Percentiles rank a stretch among this genome's conserved stretches.
Evolutionary conservation across 257 asterid species (phyloP).

Genomic region (Pogostemon cablin): DNA sequence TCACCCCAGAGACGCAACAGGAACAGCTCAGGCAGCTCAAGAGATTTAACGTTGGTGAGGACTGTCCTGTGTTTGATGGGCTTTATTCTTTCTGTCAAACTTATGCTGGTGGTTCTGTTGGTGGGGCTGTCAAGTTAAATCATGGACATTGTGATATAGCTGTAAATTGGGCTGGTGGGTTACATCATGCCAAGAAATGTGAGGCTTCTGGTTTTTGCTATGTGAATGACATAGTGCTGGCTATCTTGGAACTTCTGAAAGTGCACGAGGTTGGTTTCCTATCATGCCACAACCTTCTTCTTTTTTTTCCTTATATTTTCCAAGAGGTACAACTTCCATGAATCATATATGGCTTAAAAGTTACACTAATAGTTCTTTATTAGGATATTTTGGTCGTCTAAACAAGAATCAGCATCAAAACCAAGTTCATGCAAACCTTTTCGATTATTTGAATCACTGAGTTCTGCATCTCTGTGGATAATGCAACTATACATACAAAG

Average conservation of each 20-base stretch:
- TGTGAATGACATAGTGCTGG: constrained; percentile 64
- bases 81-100: constrained; percentile 65
- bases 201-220: constrained; percentile 73
- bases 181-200: constrained; percentile 66
- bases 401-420: too few relatives aligned
- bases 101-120: constrained; percentile 68
- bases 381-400: too few relatives aligned
- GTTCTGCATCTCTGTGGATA: background rate
- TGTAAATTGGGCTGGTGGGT: constrained; percentile 68
- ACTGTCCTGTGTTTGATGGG: constrained; percentile 65
- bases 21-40: constrained; percentile 65
- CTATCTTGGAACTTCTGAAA: constrained; percentile 64
- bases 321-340: too few relatives aligned
- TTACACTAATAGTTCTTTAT: too few relatives aligned
- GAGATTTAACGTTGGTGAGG: constrained; percentile 67
- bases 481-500: background rate
- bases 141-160: constrained; percentile 69
- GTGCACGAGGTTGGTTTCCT: constrained; percentile 50
- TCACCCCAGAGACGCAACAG: constrained; percentile 67
- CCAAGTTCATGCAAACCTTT: background rate
- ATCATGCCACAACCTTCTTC: background rate
- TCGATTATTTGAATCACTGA: background rate
- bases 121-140: constrained; percentile 64
- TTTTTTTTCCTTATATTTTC: background rate
- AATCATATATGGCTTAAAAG: too few relatives aligned